Percentiles rank a stretch among this genome's conserved stretches.
phyloP scores from a whole-genome alignment of 257 asterid genomes.

The Nicotiana benthamiana region DNA sequence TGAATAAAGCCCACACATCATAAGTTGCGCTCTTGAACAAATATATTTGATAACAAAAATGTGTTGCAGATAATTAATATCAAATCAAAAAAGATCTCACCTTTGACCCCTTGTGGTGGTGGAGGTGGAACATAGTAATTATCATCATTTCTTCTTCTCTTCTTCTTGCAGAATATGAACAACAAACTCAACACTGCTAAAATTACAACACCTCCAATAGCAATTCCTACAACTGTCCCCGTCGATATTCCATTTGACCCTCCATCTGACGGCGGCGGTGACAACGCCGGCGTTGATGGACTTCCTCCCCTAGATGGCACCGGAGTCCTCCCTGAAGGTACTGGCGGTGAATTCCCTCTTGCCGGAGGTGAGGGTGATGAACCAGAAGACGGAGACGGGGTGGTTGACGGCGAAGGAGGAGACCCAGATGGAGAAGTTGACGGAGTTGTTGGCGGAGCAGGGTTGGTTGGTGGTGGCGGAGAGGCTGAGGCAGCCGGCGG shows the following conservation, averaged over 20 bases:
- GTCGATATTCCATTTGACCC: constrained; percentile 34
- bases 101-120: constrained; percentile 51
- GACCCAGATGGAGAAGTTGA: constrained; percentile 20
- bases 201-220: constrained; percentile 50
- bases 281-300: constrained; percentile 16
- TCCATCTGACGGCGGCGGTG: constrained; percentile 27
- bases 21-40: too few relatives aligned
- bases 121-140: constrained; percentile 49
- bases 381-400: constrained; percentile 16
- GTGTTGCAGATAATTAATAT: background rate
- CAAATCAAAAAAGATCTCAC: constrained; percentile 19
- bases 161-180: constrained; percentile 51
- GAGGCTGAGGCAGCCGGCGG: constrained; percentile 27
- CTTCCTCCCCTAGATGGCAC: constrained; percentile 12
- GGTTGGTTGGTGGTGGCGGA: constrained; percentile 17
- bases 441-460: constrained; percentile 29
- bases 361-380: constrained; percentile 14
- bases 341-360: constrained; percentile 20
- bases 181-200: constrained; percentile 42
- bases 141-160: constrained; percentile 45
- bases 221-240: constrained; percentile 54
- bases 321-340: constrained; percentile 15
- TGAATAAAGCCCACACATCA: too few relatives aligned
- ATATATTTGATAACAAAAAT: background rate
- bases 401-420: constrained; percentile 17